phyloP scores from a whole-genome alignment of 257 asterid species.

The Cordia subcordata region DNA sequence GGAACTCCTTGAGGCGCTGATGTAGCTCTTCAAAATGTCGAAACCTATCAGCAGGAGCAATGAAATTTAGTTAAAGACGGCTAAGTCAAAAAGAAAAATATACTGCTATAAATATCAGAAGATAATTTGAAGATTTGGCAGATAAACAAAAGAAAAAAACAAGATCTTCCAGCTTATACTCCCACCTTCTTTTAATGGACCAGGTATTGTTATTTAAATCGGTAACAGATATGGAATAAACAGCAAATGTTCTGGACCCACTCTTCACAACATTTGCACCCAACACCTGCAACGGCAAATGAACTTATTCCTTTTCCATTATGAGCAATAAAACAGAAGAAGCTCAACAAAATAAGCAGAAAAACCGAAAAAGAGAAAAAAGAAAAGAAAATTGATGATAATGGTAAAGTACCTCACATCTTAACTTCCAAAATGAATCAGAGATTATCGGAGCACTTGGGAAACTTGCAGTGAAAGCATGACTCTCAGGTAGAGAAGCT shows the following conservation, averaged over 20 bases:
- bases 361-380: not conserved
- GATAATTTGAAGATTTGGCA: not conserved
- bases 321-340: conserved; percentile 14
- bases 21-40: conserved; percentile 98
- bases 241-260: conserved; percentile 84
- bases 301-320: conserved; percentile 16
- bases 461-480: conserved; percentile 45
- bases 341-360: conserved; percentile 7
- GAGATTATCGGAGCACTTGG: conserved; percentile 61
- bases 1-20: conserved; percentile 87
- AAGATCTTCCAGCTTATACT: conserved; percentile 14
- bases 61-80: conserved; percentile 8
- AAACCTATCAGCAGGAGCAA: conserved; percentile 48
- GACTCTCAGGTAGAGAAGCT: conserved; percentile 58
- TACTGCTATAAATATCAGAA: not conserved
- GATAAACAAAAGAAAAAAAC: not conserved
- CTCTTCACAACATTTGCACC: conserved; percentile 92
- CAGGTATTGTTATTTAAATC: conserved; percentile 77
- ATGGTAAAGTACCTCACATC: conserved; percentile 73
- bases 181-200: conserved; percentile 97
- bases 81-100: not conserved
- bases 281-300: conserved; percentile 55
- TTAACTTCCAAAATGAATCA: conserved; percentile 62
- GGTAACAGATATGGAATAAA: conserved; percentile 78
- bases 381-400: conserved; percentile 8